Percentiles rank a stretch among this genome's conserved stretches.
These are phyloP conservation scores for Sporothrix luriei DNA, from an alignment of 2,329 filamentous ascomycete species.

Conservation along the genomic window DNA sequence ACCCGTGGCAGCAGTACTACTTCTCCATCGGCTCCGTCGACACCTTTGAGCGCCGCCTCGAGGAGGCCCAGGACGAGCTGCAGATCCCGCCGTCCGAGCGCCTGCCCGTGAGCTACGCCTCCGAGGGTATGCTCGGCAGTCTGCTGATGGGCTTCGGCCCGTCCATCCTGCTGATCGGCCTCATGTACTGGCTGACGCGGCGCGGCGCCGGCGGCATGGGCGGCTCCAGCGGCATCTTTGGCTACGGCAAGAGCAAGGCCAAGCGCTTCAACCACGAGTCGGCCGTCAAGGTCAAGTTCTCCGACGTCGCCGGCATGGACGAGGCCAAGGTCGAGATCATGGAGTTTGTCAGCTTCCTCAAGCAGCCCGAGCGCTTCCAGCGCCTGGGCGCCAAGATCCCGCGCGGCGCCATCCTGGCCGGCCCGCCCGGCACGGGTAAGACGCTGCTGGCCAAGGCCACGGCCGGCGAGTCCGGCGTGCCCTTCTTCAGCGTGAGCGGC, in stretches of 20 bases:
- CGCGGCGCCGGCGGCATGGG: slow-evolving; percentile 66
- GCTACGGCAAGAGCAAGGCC: slow-evolving; percentile 91
- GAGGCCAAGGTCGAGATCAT: slow-evolving; percentile 98
- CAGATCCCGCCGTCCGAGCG: slow-evolving; percentile 83
- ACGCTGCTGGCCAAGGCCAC: slow-evolving; percentile 96
- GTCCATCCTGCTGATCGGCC: slow-evolving; percentile 80
- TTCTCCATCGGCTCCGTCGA: slow-evolving; percentile 96
- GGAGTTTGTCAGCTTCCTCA: slow-evolving; percentile 97
- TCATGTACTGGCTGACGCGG: slow-evolving; percentile 76
- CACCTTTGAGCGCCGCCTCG: slow-evolving; percentile 84
- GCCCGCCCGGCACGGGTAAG: slow-evolving; percentile 98
- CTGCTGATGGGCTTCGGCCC: slow-evolving; percentile 80
- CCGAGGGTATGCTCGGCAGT: slow-evolving; percentile 73
- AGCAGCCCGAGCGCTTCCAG: slow-evolving; percentile 89
- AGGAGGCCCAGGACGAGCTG: slow-evolving; percentile 84
- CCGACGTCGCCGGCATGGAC: slow-evolving; percentile 96
- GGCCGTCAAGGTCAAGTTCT: slow-evolving; percentile 94
- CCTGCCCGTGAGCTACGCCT: slow-evolving; percentile 86
- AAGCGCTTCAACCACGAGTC: slow-evolving; percentile 98
- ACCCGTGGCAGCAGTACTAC: slow-evolving; percentile 77
- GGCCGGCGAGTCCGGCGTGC: slow-evolving; percentile 92
- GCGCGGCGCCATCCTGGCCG: slow-evolving; percentile 91
- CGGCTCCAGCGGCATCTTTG: slow-evolving; percentile 79
- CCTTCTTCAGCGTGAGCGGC: slow-evolving; percentile 97
- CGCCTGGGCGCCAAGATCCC: slow-evolving; percentile 96